A percentile compares a stretch with the other conserved stretches of the same genome.
phyloP scores from a whole-genome alignment of 345 rosid species.

The Populus ilicifolia region DNA sequence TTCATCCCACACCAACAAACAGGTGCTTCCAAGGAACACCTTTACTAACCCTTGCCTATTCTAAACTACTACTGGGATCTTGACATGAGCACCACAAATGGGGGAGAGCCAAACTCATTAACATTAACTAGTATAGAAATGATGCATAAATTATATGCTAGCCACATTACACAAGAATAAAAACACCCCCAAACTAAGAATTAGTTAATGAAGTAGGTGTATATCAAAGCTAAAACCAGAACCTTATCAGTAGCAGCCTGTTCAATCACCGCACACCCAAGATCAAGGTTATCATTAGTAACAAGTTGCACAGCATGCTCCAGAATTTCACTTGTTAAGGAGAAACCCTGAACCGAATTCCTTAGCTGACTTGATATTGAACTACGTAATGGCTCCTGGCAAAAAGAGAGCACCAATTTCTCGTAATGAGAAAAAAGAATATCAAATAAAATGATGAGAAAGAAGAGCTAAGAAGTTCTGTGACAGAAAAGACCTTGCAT shows the following conservation, averaged over 20 bases:
- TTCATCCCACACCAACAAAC: not conserved
- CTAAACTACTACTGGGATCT: not conserved
- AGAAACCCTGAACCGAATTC: conserved; percentile 70
- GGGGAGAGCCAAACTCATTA: not conserved
- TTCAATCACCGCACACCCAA: conserved; percentile 98
- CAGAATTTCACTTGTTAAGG: conserved; percentile 54
- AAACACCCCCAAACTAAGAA: not conserved
- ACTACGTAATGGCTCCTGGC: conserved; percentile 84
- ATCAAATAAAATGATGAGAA: not conserved
- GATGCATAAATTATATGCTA: not conserved
- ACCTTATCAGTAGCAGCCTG: conserved; percentile 98
- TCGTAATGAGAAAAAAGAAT: not conserved
- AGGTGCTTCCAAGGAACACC: not conserved
- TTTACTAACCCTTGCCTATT: not conserved
- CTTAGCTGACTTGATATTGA: conserved; percentile 84
- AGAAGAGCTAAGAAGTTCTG: not conserved
- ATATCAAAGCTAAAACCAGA: not conserved
- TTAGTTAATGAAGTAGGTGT: not conserved
- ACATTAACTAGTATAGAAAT: not conserved
- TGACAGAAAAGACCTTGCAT: conserved; percentile 67
- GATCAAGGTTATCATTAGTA: conserved; percentile 97
- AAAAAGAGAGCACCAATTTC: conserved; percentile 7
- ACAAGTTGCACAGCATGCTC: conserved; percentile 95
- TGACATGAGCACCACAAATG: not conserved
- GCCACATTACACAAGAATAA: not conserved